Base-by-base conservation (phyloP, 768 basidiomycete genomes). In the Boletus vermiculosoides region DNA sequence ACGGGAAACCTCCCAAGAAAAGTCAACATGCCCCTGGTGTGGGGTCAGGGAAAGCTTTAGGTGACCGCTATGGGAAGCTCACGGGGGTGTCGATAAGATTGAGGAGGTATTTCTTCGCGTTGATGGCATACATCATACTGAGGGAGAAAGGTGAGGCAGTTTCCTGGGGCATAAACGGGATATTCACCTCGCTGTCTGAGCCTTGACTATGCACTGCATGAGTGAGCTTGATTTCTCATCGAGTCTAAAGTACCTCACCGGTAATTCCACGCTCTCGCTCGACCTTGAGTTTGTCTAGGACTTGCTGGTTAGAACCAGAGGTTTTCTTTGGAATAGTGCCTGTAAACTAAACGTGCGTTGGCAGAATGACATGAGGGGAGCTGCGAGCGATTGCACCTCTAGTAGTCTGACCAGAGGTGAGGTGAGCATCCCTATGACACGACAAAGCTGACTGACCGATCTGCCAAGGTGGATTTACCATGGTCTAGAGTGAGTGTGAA, bases 31-130 rank as follows among this genome's bases (percentile, higher is more conserved):
- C 2, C 97, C 95, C 84, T 90, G 60, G 9, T 16, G 31, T 2
- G 3, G 30, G n/a, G 18, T 71, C 30, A 61, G 53, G 23, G 7
- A 15, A 50, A 28, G 16, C 1, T 9, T n/a, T 15, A 16, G 13
- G 34, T 16, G 23, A 3, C 16, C 15, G 28, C 1, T 30, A 34
- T 11, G 10, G 22, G 20, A 42, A 40, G 68, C 80, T 52, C 64
- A 90, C 92, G 45, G 96, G 96, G 0, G 97, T 99, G 72, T 99
- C 97, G 64, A 99, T 94, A 28, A 98, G 77, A 73, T 98, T 98
- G 57, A 99, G 79, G 56, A 99, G 78, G 67, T 91, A 87, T 9
- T 73, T 77, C 31, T 77, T 74, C 10, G 80, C 82, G 39, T 80
- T 70, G 52, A 80, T 73, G 5, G 74, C 62, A 69, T 94, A 81